Conservation (phyloP, 257 asterid genomes). For the Vinca minor region DNA sequence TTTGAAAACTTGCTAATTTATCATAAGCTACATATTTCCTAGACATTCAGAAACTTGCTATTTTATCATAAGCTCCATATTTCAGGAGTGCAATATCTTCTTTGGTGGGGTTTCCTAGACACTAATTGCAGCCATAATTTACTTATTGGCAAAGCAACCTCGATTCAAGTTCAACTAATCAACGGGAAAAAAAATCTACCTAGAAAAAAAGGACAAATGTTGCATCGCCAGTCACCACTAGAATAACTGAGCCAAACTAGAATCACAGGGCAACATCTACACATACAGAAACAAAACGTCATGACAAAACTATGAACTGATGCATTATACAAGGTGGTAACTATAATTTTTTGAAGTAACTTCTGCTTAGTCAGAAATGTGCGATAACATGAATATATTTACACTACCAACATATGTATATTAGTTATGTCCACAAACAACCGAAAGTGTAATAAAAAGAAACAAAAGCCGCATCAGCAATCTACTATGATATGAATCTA, state of each 20-base stretch:
- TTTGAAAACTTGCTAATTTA: too few relatives aligned
- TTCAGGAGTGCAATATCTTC: too few relatives aligned
- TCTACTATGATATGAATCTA: not conserved
- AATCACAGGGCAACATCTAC: not conserved
- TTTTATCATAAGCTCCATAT: too few relatives aligned
- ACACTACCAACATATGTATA: not conserved
- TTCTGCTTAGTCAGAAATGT: not conserved
- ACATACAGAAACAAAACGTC: not conserved
- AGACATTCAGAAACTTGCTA: too few relatives aligned
- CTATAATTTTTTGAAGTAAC: not conserved
- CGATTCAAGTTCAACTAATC: not conserved
- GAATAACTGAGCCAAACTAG: not conserved
- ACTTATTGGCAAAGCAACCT: not conserved
- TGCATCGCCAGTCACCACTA: not conserved
- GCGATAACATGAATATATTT: not conserved
- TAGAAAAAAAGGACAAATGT: not conserved
- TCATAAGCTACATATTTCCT: too few relatives aligned
- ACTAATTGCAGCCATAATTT: not conserved
- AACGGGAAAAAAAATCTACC: not conserved
- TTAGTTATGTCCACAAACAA: not conserved
- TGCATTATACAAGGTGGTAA: not conserved
- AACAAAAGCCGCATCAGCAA: not conserved
- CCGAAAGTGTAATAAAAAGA: not conserved
- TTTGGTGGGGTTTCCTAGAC: not conserved
- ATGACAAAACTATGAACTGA: not conserved